A percentile compares a stretch with the other conserved stretches of the same genome.
Evolutionary conservation across 495 filamentous ascomycete species (phyloP).

Genomic region (Aspergillus coremiiformis): DNA sequence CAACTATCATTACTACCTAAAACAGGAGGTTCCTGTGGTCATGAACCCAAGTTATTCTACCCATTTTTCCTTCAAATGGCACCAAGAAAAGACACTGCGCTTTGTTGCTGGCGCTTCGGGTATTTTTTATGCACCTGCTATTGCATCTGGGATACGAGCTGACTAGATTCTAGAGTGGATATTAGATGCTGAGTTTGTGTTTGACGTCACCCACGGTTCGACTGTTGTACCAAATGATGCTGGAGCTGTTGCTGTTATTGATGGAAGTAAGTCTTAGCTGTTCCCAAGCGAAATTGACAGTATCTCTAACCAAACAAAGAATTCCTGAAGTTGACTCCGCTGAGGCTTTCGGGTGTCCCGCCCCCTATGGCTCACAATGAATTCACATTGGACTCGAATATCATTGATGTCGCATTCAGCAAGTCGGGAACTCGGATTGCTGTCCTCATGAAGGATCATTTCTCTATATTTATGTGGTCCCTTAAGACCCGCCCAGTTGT

Average conservation of each 20-base stretch:
- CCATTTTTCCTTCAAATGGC: slow-evolving; percentile 56
- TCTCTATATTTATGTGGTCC: slow-evolving; percentile 61
- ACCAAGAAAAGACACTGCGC: slow-evolving; percentile 71
- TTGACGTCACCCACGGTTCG: slow-evolving; percentile 60
- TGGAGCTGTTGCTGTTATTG: slow-evolving; percentile 79
- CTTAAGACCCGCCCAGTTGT: slow-evolving; percentile 42
- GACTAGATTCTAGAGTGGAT: slow-evolving; percentile 31
- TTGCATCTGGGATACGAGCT: not conserved
- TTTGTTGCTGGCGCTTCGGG: slow-evolving; percentile 46
- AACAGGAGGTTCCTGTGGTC: slow-evolving; percentile 66
- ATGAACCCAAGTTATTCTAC: slow-evolving; percentile 16
- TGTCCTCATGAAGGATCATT: slow-evolving; percentile 55
- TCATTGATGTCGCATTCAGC: slow-evolving; percentile 69
- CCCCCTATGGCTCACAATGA: slow-evolving; percentile 88
- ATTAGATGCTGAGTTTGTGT: slow-evolving; percentile 59
- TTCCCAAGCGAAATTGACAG: not conserved
- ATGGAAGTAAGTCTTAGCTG: slow-evolving; percentile 53
- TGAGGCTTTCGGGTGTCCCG: slow-evolving; percentile 76
- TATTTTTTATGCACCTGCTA: slow-evolving; percentile 15
- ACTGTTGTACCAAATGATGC: slow-evolving; percentile 65
- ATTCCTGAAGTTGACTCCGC: slow-evolving; percentile 74
- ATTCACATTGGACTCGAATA: slow-evolving; percentile 52
- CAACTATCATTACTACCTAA: slow-evolving; percentile 98
- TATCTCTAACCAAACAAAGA: slow-evolving; percentile 26
- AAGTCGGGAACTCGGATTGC: slow-evolving; percentile 59